These are phyloP conservation scores for Barnettozyma wickerhamii DNA, from an alignment of 805 yeast species.

Conservation along the genomic window DNA sequence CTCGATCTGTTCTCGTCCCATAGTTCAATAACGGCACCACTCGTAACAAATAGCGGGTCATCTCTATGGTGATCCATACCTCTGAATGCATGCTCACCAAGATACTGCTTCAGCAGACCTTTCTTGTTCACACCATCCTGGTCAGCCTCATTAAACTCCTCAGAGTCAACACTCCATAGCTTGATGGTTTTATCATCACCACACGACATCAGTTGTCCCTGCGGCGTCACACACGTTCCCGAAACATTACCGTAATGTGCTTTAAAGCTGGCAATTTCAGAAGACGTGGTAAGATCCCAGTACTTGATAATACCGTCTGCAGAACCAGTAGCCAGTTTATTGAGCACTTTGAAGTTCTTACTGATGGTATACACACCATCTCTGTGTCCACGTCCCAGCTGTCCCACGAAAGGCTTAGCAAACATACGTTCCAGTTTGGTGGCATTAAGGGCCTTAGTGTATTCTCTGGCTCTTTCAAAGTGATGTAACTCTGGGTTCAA, in stretches of 20 bases:
- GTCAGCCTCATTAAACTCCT: constrained; percentile 39
- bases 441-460: constrained; percentile 90
- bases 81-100: constrained; percentile 80
- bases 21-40: constrained; percentile 84
- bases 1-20: constrained; percentile 86
- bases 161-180: constrained; percentile 73
- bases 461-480: constrained; percentile 94
- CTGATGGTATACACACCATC: constrained; percentile 92
- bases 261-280: constrained; percentile 69
- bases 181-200: constrained; percentile 89
- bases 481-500: constrained; percentile 94
- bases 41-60: constrained; percentile 78
- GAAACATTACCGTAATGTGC: constrained; percentile 91
- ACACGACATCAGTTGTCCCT: constrained; percentile 66
- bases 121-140: constrained; percentile 31
- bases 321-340: constrained; percentile 82
- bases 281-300: constrained; percentile 84
- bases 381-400: constrained; percentile 89
- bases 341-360: constrained; percentile 64
- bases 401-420: constrained; percentile 96
- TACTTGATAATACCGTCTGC: constrained; percentile 95
- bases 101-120: constrained; percentile 72
- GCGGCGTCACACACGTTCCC: constrained; percentile 65
- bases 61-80: constrained; percentile 82
- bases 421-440: constrained; percentile 94